Evolutionary conservation across 768 basidiomycete genomes (phyloP), one percentile per base, ranked within the genome.

Genomic region (Tephrocybe sp.): DNA sequence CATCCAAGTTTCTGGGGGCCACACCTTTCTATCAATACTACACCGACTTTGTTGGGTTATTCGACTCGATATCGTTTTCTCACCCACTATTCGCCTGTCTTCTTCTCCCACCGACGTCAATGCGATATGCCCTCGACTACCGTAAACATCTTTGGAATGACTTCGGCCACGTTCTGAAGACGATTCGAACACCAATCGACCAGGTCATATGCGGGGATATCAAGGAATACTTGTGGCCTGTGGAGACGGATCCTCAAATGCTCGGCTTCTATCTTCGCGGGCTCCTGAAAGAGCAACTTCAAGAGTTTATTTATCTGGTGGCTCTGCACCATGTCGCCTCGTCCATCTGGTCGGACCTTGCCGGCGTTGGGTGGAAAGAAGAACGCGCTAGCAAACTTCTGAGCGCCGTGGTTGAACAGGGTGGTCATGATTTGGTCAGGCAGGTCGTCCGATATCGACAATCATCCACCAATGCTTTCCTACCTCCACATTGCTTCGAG

Each of bases 1-100:
- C 87, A 2, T 50, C 61, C 11, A 69, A 71, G 21, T 84, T 84
- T 64, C 78, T 91, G n/a, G 83, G 86, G 0, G 53, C 74, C 4
- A 83, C 84, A 0, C 91, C 94, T 0, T 97, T 97, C 73, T 97
- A 83, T 72, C 93, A 95, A 64, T 91, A 88, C 60, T 98, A 93
- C 69, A 88, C 87, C 12, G 94, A 97, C 66, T 86, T 97, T 61
- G 75, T 95, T 48, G 84, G 80, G 1, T 70, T 97, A n/a, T 98
- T 94, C 67, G 89, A 91, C 59, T 80, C 91, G 3, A 83, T 93
- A 57, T 97, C 94, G 7, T 94, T 94, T 65, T 80, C 84, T 2
- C 83, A 97, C 60, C 74, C 77, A 0, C 65, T 82, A 1, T 98
- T 98, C 60, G 82, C 79, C 11, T 73, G 77, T 2, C 75, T 95